Conservation (phyloP, 352 stramenopile species). For the Globisporangium cylindrosporum region DNA sequence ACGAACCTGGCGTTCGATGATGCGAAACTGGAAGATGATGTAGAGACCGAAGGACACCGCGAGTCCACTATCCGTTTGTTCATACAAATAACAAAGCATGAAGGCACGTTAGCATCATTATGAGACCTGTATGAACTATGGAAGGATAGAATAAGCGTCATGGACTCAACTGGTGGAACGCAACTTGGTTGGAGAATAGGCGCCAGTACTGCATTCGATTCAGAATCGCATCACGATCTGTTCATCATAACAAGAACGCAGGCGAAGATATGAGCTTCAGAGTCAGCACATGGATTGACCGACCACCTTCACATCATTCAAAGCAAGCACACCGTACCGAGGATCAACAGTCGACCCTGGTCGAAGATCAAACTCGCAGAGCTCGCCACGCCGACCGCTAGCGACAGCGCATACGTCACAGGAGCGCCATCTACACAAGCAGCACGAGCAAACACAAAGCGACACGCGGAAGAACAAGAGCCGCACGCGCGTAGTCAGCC, state of each 20-base stretch:
- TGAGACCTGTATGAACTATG: neutral
- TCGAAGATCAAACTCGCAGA: conserved; percentile 65
- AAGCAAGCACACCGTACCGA: conserved; percentile 26
- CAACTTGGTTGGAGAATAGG: conserved; percentile 62
- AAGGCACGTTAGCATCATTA: neutral
- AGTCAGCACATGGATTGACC: too few relatives aligned
- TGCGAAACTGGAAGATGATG: conserved; percentile 82
- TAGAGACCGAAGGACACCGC: conserved; percentile 80
- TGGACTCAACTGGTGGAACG: conserved; percentile 63
- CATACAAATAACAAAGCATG: neutral
- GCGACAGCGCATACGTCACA: conserved; percentile 74
- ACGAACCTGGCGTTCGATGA: conserved; percentile 66
- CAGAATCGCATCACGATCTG: conserved; percentile 60
- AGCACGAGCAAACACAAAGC: neutral
- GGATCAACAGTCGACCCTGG: conserved; percentile 45
- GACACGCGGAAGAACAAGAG: conserved; percentile 3
- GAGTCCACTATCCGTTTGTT: conserved; percentile 42
- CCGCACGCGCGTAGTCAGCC: neutral
- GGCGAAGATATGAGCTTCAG: too few relatives aligned
- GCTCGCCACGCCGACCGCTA: conserved; percentile 64
- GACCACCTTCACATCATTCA: neutral
- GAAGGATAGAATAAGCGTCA: neutral
- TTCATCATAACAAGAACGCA: neutral
- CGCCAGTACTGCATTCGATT: conserved; percentile 66
- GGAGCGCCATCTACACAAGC: conserved; percentile 60